These are phyloP conservation scores for Ettlia oleoabundans DNA, from an alignment of 139 green algal species.

Conservation along the genomic window DNA sequence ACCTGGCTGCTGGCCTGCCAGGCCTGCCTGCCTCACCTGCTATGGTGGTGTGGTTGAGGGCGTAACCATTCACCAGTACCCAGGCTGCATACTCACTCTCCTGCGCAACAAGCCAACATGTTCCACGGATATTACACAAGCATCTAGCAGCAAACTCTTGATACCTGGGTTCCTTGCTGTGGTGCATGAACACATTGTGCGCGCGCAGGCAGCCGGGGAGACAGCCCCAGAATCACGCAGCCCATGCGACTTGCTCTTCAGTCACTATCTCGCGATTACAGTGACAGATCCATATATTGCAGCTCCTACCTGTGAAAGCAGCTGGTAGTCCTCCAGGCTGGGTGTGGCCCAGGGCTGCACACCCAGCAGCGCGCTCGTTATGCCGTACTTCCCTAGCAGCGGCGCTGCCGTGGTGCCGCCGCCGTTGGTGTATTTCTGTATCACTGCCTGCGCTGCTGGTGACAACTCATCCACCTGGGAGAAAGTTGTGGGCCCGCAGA, in stretches of 20 bases:
- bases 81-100: conserved; percentile 80
- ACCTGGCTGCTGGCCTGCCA: no score
- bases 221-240: no score
- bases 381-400: conserved; percentile 27
- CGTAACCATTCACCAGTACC: conserved; percentile 83
- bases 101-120: no score
- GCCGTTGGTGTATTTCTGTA: conserved; percentile 53
- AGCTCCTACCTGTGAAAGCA: conserved; percentile 39
- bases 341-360: conserved; percentile 58
- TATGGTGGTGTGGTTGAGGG: conserved; percentile 86
- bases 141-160: no score
- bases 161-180: not conserved
- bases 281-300: no score
- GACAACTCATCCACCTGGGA: conserved; percentile 64
- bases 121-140: no score
- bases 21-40: conserved; percentile 37
- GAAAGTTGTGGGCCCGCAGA: not conserved
- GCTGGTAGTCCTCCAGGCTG: conserved; percentile 49
- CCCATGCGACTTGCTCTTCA: no score
- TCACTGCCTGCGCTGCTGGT: conserved; percentile 66
- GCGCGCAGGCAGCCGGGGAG: no score
- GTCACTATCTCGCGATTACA: no score
- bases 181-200: not conserved
- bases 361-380: conserved; percentile 24
- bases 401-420: not conserved